Percentiles rank a stretch among this genome's conserved stretches.
Evolutionary conservation across 768 basidiomycete species (phyloP).

Genomic region (Coprinopsis strossmayeri): DNA sequence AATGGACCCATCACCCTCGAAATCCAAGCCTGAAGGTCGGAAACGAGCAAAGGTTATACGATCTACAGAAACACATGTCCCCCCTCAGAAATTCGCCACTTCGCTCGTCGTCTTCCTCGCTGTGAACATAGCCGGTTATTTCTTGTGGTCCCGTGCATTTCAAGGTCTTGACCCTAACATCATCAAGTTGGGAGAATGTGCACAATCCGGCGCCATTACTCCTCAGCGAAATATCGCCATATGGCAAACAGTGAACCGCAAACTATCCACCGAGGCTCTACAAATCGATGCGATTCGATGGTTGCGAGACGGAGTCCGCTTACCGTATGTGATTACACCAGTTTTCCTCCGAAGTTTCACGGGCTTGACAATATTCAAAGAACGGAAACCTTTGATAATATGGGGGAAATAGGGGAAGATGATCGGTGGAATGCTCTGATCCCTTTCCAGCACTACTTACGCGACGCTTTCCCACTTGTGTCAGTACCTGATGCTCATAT

Average conservation of each 20-base stretch:
- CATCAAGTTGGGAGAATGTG: background rate
- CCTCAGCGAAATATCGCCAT: background rate
- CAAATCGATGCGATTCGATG: background rate
- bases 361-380: background rate
- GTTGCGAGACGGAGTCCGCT: background rate
- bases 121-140: background rate
- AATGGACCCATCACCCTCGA: too few species aligned
- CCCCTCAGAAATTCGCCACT: too few species aligned
- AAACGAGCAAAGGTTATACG: too few species aligned
- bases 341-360: background rate
- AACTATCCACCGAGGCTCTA: background rate
- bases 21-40: too few species aligned
- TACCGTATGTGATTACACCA: background rate
- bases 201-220: background rate
- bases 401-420: conserved; percentile 22
- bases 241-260: background rate
- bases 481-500: conserved; percentile 12
- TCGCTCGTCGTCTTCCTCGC: background rate
- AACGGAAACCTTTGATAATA: conserved; percentile 21
- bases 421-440: conserved; percentile 21
- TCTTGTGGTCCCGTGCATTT: too few species aligned
- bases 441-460: conserved; percentile 20
- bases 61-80: too few species aligned
- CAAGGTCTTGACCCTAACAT: background rate
- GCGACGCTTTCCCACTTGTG: conserved; percentile 21